A percentile compares a stretch with the other conserved stretches of the same genome.
Evolutionary conservation across 2,329 filamentous ascomycete genomes (phyloP).

Genomic region (Podosphaera xanthii): DNA sequence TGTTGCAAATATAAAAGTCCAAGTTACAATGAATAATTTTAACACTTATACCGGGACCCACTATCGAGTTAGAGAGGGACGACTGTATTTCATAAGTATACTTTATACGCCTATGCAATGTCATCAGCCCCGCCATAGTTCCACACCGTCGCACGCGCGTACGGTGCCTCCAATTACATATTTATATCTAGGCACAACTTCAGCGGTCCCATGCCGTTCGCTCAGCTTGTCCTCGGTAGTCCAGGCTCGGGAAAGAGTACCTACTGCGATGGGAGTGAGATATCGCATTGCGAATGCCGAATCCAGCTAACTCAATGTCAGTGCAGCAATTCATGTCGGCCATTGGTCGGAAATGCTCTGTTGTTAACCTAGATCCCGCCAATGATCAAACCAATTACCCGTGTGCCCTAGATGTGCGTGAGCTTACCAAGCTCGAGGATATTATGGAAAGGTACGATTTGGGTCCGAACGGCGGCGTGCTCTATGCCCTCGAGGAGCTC

Average conservation of each 20-base stretch:
- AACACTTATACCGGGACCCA: too few relatives aligned
- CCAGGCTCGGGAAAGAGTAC: constrained; percentile 92
- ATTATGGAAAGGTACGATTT: constrained; percentile 82
- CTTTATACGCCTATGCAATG: too few relatives aligned
- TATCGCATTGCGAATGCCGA: background rate
- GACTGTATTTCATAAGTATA: too few relatives aligned
- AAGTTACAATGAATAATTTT: too few relatives aligned
- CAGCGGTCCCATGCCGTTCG: constrained; percentile 14
- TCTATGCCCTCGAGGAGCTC: constrained; percentile 87
- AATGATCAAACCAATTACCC: constrained; percentile 84
- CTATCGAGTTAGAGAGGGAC: too few relatives aligned
- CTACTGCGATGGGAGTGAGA: constrained; percentile 79
- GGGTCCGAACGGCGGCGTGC: constrained; percentile 74
- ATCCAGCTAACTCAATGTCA: constrained; percentile 14
- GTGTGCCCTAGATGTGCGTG: constrained; percentile 73
- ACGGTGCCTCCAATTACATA: too few relatives aligned
- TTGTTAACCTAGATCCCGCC: constrained; percentile 90
- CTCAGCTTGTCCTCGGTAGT: constrained; percentile 61
- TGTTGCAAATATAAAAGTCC: too few relatives aligned
- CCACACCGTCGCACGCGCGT: too few relatives aligned
- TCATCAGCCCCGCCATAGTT: too few relatives aligned
- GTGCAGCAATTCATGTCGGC: constrained; percentile 96
- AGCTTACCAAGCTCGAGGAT: constrained; percentile 73
- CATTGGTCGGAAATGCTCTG: constrained; percentile 80
- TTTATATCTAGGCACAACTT: too few relatives aligned